Conservation (phyloP, 495 filamentous ascomycete species). For the Lindgomyces ingoldianus region DNA sequence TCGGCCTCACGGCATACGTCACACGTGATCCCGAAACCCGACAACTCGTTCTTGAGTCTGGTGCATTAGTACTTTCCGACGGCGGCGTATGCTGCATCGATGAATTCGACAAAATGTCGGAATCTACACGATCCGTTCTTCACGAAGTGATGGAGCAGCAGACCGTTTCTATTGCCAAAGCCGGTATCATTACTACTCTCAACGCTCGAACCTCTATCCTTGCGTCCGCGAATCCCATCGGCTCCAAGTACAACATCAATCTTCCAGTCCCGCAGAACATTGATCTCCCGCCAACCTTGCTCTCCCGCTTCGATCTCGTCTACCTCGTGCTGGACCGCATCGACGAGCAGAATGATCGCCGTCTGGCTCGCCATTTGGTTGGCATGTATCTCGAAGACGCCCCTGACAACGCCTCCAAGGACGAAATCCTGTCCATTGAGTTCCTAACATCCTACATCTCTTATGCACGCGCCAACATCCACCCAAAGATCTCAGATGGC, state of each 20-base stretch:
- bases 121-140: slow-evolving; percentile 89
- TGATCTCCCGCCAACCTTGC: slow-evolving; percentile 89
- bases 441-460: slow-evolving; percentile 97
- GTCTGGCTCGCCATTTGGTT: slow-evolving; percentile 86
- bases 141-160: slow-evolving; percentile 99
- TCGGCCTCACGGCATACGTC: slow-evolving; percentile 97
- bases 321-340: slow-evolving; percentile 93
- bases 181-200: slow-evolving; percentile 96
- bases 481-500: slow-evolving; percentile 73
- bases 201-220: slow-evolving; percentile 94
- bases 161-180: slow-evolving; percentile 97
- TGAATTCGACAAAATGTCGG: slow-evolving; percentile 99
- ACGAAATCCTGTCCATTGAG: slow-evolving; percentile 87
- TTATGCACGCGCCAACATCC: slow-evolving; percentile 84
- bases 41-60: slow-evolving; percentile 94
- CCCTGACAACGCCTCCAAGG: slow-evolving; percentile 75
- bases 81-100: slow-evolving; percentile 98
- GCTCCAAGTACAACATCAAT: slow-evolving; percentile 94
- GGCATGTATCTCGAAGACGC: slow-evolving; percentile 96
- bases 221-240: slow-evolving; percentile 96
- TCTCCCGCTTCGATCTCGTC: slow-evolving; percentile 94
- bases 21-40: slow-evolving; percentile 93
- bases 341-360: slow-evolving; percentile 83
- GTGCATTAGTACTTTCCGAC: slow-evolving; percentile 91
- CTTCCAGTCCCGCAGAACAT: slow-evolving; percentile 97